Conservation (phyloP, 768 basidiomycete species). For the Clathrus columnatus region DNA sequence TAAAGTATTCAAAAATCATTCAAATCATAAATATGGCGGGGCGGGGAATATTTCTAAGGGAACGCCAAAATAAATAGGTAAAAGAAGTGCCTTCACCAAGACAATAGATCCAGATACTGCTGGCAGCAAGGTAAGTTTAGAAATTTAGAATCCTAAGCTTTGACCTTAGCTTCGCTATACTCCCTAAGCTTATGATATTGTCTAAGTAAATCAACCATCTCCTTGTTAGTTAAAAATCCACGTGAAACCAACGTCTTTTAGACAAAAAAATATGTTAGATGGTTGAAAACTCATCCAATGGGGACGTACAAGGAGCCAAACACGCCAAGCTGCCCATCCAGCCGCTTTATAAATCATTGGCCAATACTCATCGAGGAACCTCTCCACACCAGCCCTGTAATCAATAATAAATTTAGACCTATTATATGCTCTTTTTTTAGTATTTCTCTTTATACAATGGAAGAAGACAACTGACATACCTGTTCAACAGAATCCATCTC, state of each 20-base stretch:
- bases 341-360: constrained; percentile 59
- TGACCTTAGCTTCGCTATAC: constrained; percentile 10
- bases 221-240: constrained; percentile 40
- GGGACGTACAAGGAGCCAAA: constrained; percentile 47
- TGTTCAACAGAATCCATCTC: constrained; percentile 60
- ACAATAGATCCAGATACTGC: no score
- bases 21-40: no score
- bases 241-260: constrained; percentile 46
- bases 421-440: background rate
- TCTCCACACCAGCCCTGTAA: constrained; percentile 42
- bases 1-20: no score
- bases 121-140: no score
- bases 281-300: background rate
- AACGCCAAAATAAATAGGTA: no score
- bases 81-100: no score
- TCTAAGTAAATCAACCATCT: constrained; percentile 42
- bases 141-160: background rate
- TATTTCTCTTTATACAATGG: background rate
- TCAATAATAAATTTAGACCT: constrained; percentile 50
- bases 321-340: constrained; percentile 54
- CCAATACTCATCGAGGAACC: constrained; percentile 57
- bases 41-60: no score
- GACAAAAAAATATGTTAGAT: background rate
- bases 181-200: constrained; percentile 49
- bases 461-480: constrained; percentile 27